phyloP scores from a whole-genome alignment of 768 basidiomycete species.

The Sutorius australiensis region DNA sequence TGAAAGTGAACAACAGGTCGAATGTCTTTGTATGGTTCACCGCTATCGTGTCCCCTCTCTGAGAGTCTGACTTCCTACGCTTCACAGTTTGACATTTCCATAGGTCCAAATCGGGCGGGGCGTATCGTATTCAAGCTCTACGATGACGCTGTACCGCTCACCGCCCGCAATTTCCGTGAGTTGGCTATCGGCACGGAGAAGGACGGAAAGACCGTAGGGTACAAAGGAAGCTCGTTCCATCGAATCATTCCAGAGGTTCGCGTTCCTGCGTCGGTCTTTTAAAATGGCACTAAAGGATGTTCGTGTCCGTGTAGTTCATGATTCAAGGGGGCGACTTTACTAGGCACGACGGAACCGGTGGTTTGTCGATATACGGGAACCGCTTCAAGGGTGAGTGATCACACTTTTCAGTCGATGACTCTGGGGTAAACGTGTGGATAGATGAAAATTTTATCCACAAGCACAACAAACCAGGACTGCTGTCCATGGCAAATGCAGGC shows the following conservation, averaged over 20 bases:
- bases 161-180: conserved; percentile 77
- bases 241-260: conserved; percentile 64
- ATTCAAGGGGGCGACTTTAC: conserved; percentile 88
- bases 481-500: conserved; percentile 90
- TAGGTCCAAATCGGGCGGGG: conserved; percentile 57
- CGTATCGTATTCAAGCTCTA: conserved; percentile 81
- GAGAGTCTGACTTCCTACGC: not conserved
- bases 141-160: conserved; percentile 80
- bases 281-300: not conserved
- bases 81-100: conserved; percentile 60
- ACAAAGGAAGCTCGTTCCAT: conserved; percentile 67
- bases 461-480: conserved; percentile 61
- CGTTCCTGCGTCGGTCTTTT: not conserved
- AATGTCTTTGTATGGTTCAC: conserved; percentile 33
- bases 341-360: conserved; percentile 68
- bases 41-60: not conserved
- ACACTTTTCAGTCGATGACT: too few species aligned
- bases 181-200: conserved; percentile 51
- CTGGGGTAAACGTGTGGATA: conserved; percentile 10
- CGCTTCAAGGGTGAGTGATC: conserved; percentile 61
- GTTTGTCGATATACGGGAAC: conserved; percentile 82
- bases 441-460: conserved; percentile 70
- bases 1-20: conserved; percentile 3
- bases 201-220: conserved; percentile 61
- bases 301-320: conserved; percentile 56